These are phyloP conservation scores for Colletotrichum echinochloae DNA, from an alignment of 2,329 filamentous ascomycete species.

Conservation along the genomic window DNA sequence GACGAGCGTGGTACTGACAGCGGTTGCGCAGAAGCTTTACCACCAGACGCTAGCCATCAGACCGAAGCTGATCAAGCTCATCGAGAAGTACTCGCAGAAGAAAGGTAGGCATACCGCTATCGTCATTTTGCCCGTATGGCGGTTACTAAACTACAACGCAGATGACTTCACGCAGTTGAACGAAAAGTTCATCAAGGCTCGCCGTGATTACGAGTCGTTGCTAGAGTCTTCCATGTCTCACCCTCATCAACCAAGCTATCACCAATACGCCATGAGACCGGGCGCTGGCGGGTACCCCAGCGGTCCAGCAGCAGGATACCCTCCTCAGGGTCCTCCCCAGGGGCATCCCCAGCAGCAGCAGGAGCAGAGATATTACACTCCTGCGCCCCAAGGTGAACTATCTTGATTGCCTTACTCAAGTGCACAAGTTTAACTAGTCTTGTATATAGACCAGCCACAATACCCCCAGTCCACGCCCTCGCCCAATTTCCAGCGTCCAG, in stretches of 20 bases:
- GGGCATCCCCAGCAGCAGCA: slow-evolving; percentile 40
- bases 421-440: slow-evolving; percentile 46
- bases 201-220: slow-evolving; percentile 95
- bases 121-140: not conserved
- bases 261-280: slow-evolving; percentile 72
- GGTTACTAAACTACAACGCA: slow-evolving; percentile 50
- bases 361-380: slow-evolving; percentile 73
- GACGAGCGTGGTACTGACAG: not conserved
- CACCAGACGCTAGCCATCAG: slow-evolving; percentile 94
- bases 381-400: slow-evolving; percentile 63
- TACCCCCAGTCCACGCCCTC: slow-evolving; percentile 63
- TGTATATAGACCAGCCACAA: slow-evolving; percentile 55
- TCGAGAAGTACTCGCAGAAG: slow-evolving; percentile 99
- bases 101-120: slow-evolving; percentile 72
- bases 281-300: slow-evolving; percentile 58
- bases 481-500: slow-evolving; percentile 67
- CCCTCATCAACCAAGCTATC: slow-evolving; percentile 83
- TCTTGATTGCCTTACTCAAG: slow-evolving; percentile 37
- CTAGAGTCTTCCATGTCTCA: slow-evolving; percentile 97
- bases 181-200: slow-evolving; percentile 99
- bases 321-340: slow-evolving; percentile 56
- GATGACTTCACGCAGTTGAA: slow-evolving; percentile 99
- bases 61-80: slow-evolving; percentile 96
- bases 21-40: slow-evolving; percentile 73
- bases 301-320: slow-evolving; percentile 50